Base-by-base conservation (phyloP, 2,329 filamentous ascomycete species). In the Aspergillus felis region DNA sequence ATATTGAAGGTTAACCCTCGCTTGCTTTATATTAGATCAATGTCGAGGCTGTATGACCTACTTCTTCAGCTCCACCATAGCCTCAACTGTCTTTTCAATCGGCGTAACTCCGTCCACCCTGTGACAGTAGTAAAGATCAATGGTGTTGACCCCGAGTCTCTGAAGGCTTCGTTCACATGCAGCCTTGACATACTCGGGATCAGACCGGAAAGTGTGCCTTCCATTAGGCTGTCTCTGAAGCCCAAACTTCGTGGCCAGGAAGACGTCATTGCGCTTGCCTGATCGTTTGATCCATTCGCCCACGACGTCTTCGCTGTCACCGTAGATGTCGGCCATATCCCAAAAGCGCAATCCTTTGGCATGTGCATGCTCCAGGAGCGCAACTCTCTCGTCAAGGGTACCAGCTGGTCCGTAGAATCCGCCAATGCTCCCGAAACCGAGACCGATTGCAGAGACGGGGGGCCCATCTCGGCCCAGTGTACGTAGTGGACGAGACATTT, bases 111-210 rank as follows among this genome's bases (percentile, higher is more conserved):
- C 62, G 60, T 80, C 76, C 9, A 79, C 71, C 2, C 77, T 74
- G 58, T 80, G 77, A 25, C 72, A 73, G 60, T 79, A 79, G 59
- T 78, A 78, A 3, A 80, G 64, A 57, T 79, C 76, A 54, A 79
- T 76, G 8, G 64, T 65, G 10, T 75, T 66, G 5, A 74, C 63
- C 0, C 73, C 71, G 3, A 79, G 64, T 44, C 70, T 65, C 55
- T 72, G 54, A 6, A 78, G 60, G 54, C 71, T 76, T 46, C 56
- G 66, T 5, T 68, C 65, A 56, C 74, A 76, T 1, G 75, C 71
- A 47, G 64, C 51, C 29, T 68, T 66, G 32, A 74, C 66, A 53
- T 74, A 76, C 41, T 71, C 75, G 3, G 68, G 69, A 54, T 76
- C 73, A 12, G 74, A 74, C 17, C 69, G 64, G 17, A 76, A 63